Conservation (phyloP, 2,329 filamentous ascomycete genomes). For the Fusarium setosum region DNA sequence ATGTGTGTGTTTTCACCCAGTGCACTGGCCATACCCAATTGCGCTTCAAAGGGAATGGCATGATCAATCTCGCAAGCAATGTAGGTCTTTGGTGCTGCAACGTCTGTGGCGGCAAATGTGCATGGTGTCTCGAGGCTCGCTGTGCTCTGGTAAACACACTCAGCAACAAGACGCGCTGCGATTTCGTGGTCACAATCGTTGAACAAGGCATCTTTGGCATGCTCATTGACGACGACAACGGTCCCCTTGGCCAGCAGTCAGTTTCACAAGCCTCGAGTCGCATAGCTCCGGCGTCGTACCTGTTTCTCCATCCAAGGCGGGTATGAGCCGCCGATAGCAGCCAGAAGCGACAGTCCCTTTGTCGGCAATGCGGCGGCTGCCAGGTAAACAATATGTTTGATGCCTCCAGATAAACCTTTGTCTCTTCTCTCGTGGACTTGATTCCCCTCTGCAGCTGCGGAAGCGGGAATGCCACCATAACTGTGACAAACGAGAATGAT, state of each 20-base stretch:
- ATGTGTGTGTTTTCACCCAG: not conserved
- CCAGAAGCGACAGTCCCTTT: too few species aligned
- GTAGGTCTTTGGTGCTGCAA: slow-evolving; percentile 40
- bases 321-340: too few species aligned
- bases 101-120: slow-evolving; percentile 36
- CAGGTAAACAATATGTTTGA: too few species aligned
- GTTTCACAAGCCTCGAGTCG: too few species aligned
- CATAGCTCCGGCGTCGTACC: too few species aligned
- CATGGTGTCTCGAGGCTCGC: slow-evolving; percentile 24
- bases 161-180: not conserved
- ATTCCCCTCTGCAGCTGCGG: too few species aligned
- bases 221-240: slow-evolving; percentile 2
- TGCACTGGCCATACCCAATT: slow-evolving; percentile 34
- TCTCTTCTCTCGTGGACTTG: too few species aligned
- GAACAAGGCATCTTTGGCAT: slow-evolving; percentile 8
- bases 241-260: slow-evolving; percentile 4
- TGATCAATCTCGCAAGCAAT: slow-evolving; percentile 41
- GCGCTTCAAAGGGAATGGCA: slow-evolving; percentile 27
- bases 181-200: not conserved
- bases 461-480: too few species aligned
- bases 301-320: too few species aligned
- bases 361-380: too few species aligned
- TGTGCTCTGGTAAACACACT: slow-evolving; percentile 28
- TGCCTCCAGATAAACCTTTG: too few species aligned
- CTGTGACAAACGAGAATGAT: too few species aligned